Conservation (phyloP, 495 filamentous ascomycete genomes). For the Hamigera avellanea region DNA sequence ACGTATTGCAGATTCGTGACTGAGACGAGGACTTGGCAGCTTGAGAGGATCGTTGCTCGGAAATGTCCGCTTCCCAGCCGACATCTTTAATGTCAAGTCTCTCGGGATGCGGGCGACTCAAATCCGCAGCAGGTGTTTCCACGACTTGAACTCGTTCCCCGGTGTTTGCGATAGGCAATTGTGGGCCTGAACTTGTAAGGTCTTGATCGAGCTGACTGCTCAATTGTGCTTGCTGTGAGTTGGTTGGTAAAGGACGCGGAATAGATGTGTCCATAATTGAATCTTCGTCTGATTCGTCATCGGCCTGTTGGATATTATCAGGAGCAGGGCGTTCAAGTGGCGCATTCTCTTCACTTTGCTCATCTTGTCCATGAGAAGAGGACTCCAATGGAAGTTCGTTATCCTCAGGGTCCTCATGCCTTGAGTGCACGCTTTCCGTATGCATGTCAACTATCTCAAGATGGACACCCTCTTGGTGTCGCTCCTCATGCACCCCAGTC, state of each 20-base stretch:
- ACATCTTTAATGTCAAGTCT: slow-evolving; percentile 1
- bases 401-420: no score
- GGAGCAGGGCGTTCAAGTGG: no score
- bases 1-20: slow-evolving; percentile 25
- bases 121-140: slow-evolving; percentile 18
- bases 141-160: slow-evolving; percentile 23
- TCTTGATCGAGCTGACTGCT: slow-evolving; percentile 17
- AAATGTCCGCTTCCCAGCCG: background rate
- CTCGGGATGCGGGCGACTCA: slow-evolving; percentile 5
- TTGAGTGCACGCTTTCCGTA: no score
- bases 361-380: no score
- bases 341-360: no score
- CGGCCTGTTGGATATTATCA: slow-evolving; percentile 11
- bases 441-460: no score
- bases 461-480: no score
- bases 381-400: no score
- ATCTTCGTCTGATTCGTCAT: slow-evolving; percentile 23
- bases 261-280: slow-evolving; percentile 42
- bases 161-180: slow-evolving; percentile 10
- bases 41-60: slow-evolving; percentile 13
- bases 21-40: slow-evolving; percentile 26
- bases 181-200: slow-evolving; percentile 13
- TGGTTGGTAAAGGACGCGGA: slow-evolving; percentile 33
- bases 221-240: slow-evolving; percentile 13
- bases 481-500: background rate